These are phyloP conservation scores for Penicillium sp. DNA, from an alignment of 2,329 filamentous ascomycete genomes.

Conservation along the genomic window DNA sequence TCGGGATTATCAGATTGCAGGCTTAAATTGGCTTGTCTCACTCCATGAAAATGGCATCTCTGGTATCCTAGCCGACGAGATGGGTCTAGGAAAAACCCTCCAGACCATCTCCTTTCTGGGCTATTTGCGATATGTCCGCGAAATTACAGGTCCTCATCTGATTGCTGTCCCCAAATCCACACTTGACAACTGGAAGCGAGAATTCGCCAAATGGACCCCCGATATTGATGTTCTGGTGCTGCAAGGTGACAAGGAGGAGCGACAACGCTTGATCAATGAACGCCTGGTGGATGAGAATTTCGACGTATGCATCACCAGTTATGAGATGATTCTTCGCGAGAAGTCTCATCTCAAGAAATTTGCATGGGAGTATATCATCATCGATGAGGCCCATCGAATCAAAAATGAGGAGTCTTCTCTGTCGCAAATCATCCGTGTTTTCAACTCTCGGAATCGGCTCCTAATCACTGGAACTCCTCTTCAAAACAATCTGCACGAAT, in stretches of 20 bases:
- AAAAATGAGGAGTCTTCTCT: slow-evolving; percentile 98
- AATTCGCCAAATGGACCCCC: slow-evolving; percentile 90
- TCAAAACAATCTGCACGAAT: slow-evolving; percentile 95
- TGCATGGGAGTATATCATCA: slow-evolving; percentile 99
- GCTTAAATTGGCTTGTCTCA: slow-evolving; percentile 95
- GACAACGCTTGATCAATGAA: slow-evolving; percentile 79
- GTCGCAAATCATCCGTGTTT: slow-evolving; percentile 91
- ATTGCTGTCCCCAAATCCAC: slow-evolving; percentile 94
- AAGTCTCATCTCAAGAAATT: slow-evolving; percentile 95
- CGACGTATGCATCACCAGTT: slow-evolving; percentile 96
- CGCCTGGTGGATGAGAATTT: slow-evolving; percentile 91
- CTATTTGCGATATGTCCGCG: slow-evolving; percentile 85
- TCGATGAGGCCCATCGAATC: slow-evolving; percentile 96
- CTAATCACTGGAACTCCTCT: slow-evolving; percentile 94
- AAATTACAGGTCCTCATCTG: slow-evolving; percentile 83
- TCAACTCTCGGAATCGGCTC: slow-evolving; percentile 89
- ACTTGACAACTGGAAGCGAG: slow-evolving; percentile 95
- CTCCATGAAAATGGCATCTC: slow-evolving; percentile 98
- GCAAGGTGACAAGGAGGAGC: slow-evolving; percentile 92
- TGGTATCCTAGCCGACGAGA: slow-evolving; percentile 94
- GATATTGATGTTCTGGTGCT: slow-evolving; percentile 91
- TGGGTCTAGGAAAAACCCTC: slow-evolving; percentile 95
- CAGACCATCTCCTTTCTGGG: slow-evolving; percentile 97
- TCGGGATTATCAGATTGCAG: slow-evolving; percentile 94
- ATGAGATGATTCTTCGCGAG: slow-evolving; percentile 96